phyloP scores from a whole-genome alignment of 129 eudicot genomes.

The Dittrichia graveolens region DNA sequence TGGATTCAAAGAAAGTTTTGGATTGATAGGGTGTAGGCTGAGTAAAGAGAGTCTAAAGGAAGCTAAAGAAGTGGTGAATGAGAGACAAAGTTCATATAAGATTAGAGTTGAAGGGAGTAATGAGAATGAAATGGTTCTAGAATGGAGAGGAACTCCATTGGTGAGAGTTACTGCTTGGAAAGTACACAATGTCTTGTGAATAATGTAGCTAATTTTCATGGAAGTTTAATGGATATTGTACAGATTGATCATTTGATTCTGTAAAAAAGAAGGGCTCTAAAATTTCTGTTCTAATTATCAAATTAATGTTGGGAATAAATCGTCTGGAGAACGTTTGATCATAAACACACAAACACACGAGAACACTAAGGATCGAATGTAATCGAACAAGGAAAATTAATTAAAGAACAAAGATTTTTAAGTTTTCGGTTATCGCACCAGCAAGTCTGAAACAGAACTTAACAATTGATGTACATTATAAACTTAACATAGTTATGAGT shows the following conservation, averaged over 20 bases:
- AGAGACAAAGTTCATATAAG: constrained; percentile 37
- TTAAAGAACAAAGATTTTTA: too few species aligned
- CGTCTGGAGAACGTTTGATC: background rate
- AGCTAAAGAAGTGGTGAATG: constrained; percentile 60
- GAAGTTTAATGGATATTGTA: constrained; percentile 2
- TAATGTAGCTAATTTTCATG: background rate
- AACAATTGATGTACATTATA: too few species aligned
- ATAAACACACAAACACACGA: background rate
- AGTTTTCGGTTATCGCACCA: too few species aligned
- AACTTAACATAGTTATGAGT: too few species aligned
- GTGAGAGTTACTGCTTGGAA: constrained; percentile 62
- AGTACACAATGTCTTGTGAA: background rate
- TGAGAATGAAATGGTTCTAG: constrained; percentile 60
- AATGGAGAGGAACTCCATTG: constrained; percentile 60
- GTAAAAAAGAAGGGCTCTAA: background rate
- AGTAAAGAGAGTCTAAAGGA: constrained; percentile 51
- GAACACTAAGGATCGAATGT: background rate
- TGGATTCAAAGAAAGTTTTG: constrained; percentile 10
- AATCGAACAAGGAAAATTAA: too few species aligned
- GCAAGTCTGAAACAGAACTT: too few species aligned
- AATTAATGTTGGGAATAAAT: background rate
- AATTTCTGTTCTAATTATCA: background rate
- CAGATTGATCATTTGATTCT: constrained; percentile 19
- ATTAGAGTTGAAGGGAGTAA: constrained; percentile 47
- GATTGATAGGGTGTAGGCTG: constrained; percentile 42